Evolutionary conservation across 139 green algal genomes (phyloP), one percentile per base, ranked within the genome.

Genomic region (Haematococcus sp.): DNA sequence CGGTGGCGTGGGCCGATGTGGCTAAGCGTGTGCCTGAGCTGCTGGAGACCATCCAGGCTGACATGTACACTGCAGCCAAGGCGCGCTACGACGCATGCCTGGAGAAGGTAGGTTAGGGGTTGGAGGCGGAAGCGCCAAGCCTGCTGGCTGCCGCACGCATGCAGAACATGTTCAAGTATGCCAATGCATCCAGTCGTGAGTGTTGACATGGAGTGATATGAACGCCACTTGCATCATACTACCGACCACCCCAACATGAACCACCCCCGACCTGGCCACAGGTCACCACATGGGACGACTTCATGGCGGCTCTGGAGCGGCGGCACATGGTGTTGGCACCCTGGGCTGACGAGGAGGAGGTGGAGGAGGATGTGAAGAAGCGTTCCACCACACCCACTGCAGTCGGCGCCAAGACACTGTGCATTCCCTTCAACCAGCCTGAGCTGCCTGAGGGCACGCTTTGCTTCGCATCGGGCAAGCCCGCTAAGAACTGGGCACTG

Each of bases 321-420:
- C 94, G 93, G 73, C 93, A 98, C 83, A 94, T 97, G 89, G 86
- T 91, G 32, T 78, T 99, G 66, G 91, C 94, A 4, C 96, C 95
- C 34, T 99, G 96, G 96, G 83, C 77, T 23, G 83, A 91, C 52
- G 88, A 93, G 76, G 75, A 78, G 44, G 84, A 80, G 56, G 34
- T 72, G 11, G 93, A 98, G 87, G 94, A 99, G 67, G 87, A 96
- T 27, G 89, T 98, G 20, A 97, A 96, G 81, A 94, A 92, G 86
- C 81, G 86, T 43, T 93, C 81, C 51, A 89, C 84, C 1, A 91
- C 80, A 1, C 90, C 86, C 16, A 87, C 93, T 17, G 90, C 89
- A 5, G 93, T 92, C 78, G 94, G 96, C 55, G 96, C 96, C 66
- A 99, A 99, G 88, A 96, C 92, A 20, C 86, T 99, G 19, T 98